Evolutionary conservation across 768 basidiomycete genomes (phyloP).

Genomic region (Ephemerocybe angulata): DNA sequence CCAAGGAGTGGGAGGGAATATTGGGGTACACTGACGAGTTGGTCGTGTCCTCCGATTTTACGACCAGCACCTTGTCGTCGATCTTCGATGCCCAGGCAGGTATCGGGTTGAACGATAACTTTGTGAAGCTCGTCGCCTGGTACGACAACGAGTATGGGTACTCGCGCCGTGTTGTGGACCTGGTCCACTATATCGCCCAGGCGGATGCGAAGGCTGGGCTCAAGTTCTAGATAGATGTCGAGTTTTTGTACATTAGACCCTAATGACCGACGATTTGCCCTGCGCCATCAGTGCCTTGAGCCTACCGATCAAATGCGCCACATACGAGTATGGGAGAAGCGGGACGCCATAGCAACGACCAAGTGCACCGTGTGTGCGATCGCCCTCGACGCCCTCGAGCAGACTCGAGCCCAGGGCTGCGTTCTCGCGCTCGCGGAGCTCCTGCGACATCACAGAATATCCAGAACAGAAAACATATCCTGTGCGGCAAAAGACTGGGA

Average conservation of each 20-base stretch:
- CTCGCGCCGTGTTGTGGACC: slow-evolving; percentile 88
- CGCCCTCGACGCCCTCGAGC: background rate
- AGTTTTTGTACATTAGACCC: background rate
- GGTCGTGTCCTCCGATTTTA: slow-evolving; percentile 92
- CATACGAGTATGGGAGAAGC: background rate
- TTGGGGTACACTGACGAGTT: slow-evolving; percentile 89
- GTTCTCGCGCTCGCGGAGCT: background rate
- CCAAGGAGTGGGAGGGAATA: slow-evolving; percentile 70
- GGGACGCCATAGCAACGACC: background rate
- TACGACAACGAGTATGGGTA: slow-evolving; percentile 98
- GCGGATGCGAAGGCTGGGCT: slow-evolving; percentile 17
- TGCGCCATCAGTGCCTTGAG: background rate
- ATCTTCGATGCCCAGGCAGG: slow-evolving; percentile 95
- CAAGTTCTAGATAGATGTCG: background rate
- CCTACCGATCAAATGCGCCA: background rate
- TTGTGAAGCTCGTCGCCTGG: slow-evolving; percentile 96
- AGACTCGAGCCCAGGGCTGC: background rate
- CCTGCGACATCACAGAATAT: background rate
- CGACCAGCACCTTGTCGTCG: slow-evolving; percentile 73
- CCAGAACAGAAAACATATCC: background rate
- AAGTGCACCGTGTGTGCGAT: background rate
- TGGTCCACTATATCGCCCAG: slow-evolving; percentile 75
- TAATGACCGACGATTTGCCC: background rate
- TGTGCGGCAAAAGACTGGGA: background rate
- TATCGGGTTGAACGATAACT: slow-evolving; percentile 86